phyloP scores from a whole-genome alignment of 2,329 filamentous ascomycete species.

The Shiraia bambusicola region DNA sequence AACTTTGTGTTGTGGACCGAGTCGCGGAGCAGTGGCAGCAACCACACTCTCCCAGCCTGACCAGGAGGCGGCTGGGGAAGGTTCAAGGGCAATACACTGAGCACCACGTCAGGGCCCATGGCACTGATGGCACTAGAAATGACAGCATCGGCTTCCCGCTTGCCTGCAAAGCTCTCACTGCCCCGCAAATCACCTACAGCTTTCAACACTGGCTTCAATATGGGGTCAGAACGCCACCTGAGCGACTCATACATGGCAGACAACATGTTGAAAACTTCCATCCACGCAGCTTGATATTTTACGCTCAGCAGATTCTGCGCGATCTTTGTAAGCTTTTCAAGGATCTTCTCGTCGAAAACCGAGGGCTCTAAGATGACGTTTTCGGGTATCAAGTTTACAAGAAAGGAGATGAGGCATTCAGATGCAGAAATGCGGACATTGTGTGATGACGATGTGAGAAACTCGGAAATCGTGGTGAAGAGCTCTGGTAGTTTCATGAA shows the following conservation, averaged over 20 bases:
- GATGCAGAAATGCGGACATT: slow-evolving; percentile 94
- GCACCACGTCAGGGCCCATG: slow-evolving; percentile 84
- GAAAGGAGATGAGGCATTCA: slow-evolving; percentile 90
- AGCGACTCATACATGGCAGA: slow-evolving; percentile 84
- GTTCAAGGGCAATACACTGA: slow-evolving; percentile 83
- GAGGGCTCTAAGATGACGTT: slow-evolving; percentile 84
- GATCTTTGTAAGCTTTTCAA: slow-evolving; percentile 76
- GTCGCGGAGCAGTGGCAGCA: slow-evolving; percentile 87
- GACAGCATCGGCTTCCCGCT: slow-evolving; percentile 91
- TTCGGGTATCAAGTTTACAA: slow-evolving; percentile 84
- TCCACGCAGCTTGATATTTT: slow-evolving; percentile 92
- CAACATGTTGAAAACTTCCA: slow-evolving; percentile 88
- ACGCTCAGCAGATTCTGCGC: slow-evolving; percentile 77
- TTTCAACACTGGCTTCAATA: slow-evolving; percentile 73
- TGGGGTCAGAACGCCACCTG: slow-evolving; percentile 80
- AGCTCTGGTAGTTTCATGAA: slow-evolving; percentile 87
- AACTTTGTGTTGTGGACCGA: slow-evolving; percentile 86
- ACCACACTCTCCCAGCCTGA: slow-evolving; percentile 86
- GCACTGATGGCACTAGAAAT: slow-evolving; percentile 84
- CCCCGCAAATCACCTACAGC: slow-evolving; percentile 83
- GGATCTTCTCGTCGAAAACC: slow-evolving; percentile 84
- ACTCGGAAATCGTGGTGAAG: slow-evolving; percentile 76
- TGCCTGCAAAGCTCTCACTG: slow-evolving; percentile 85
- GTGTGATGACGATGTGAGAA: slow-evolving; percentile 82
- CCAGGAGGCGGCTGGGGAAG: slow-evolving; percentile 73